A percentile compares a stretch with the other conserved stretches of the same genome.
Evolutionary conservation across 257 asterid genomes (phyloP).

Genomic region (Linaria vulgaris): DNA sequence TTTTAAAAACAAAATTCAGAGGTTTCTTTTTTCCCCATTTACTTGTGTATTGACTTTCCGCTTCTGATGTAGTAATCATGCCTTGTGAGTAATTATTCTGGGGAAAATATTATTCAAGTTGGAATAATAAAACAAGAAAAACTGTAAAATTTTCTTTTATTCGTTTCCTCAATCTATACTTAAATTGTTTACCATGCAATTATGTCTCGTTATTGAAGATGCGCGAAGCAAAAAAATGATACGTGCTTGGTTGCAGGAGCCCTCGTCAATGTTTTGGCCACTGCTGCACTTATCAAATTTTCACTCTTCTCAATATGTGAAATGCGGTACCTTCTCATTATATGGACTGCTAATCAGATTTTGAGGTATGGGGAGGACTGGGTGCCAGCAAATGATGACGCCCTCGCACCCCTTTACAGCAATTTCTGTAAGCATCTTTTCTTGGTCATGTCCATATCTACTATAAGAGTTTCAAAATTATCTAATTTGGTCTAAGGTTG

Average conservation of each 20-base stretch:
- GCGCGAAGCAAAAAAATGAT: conserved; percentile 13
- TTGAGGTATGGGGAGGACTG: conserved; percentile 76
- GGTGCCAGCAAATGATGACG: conserved; percentile 85
- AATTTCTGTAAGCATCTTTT: conserved; percentile 78
- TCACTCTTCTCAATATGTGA: conserved; percentile 96
- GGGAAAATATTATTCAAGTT: background rate
- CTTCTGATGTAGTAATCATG: background rate
- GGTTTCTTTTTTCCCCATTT: background rate
- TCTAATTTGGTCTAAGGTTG: too few species aligned
- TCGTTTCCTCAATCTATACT: background rate
- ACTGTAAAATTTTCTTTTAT: background rate
- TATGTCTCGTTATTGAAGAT: background rate
- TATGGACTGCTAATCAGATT: conserved; percentile 92
- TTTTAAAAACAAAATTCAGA: background rate
- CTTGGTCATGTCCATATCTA: background rate
- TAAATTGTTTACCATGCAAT: background rate
- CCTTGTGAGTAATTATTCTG: background rate
- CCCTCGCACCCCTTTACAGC: conserved; percentile 85
- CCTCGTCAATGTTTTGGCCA: conserved; percentile 90
- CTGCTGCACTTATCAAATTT: conserved; percentile 97
- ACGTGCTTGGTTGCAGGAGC: conserved; percentile 58
- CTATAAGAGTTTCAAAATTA: too few species aligned
- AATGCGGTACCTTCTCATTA: conserved; percentile 92
- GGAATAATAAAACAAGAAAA: background rate
- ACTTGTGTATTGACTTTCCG: background rate